These are phyloP conservation scores for Lojkania enalia DNA, from an alignment of 2,329 filamentous ascomycete genomes.

Conservation along the genomic window DNA sequence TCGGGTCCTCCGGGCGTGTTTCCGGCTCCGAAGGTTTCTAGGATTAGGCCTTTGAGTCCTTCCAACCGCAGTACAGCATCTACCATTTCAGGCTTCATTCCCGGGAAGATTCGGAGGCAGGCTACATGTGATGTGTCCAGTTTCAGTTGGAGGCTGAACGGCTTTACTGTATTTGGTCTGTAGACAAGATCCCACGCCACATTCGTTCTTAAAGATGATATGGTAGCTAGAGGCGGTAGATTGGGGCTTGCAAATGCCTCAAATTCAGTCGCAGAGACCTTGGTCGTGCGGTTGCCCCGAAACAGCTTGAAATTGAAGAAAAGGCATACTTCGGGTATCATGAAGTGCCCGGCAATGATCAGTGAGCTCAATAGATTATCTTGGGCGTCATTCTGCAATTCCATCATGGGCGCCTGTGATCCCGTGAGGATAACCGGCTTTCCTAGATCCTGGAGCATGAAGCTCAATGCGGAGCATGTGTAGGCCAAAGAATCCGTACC, in stretches of 20 bases:
- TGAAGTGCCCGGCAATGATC: conserved; percentile 88
- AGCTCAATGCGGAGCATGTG: conserved; percentile 85
- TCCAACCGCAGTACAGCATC: conserved; percentile 78
- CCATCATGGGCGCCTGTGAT: conserved; percentile 76
- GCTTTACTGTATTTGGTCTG: conserved; percentile 71
- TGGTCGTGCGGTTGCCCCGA: conserved; percentile 84
- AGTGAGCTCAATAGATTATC: conserved; percentile 88
- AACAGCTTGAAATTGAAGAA: conserved; percentile 94
- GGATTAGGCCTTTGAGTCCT: conserved; percentile 77
- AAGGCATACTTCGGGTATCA: conserved; percentile 88
- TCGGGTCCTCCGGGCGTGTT: conserved; percentile 85
- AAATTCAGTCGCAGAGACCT: conserved; percentile 84
- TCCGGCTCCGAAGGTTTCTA: conserved; percentile 92
- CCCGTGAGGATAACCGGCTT: conserved; percentile 87
- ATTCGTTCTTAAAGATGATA: conserved; percentile 78
- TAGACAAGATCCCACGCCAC: conserved; percentile 80
- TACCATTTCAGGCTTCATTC: conserved; percentile 91
- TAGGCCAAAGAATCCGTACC: conserved; percentile 88
- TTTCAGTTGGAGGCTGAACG: conserved; percentile 73
- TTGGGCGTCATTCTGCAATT: conserved; percentile 86
- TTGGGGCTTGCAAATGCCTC: conserved; percentile 91
- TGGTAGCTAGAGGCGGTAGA: conserved; percentile 75
- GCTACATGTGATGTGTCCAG: conserved; percentile 88
- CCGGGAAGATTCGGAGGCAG: conserved; percentile 86
- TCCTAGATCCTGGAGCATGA: conserved; percentile 88